phyloP scores from a whole-genome alignment of 2,329 filamentous ascomycete species.

The Drechslera avenae region DNA sequence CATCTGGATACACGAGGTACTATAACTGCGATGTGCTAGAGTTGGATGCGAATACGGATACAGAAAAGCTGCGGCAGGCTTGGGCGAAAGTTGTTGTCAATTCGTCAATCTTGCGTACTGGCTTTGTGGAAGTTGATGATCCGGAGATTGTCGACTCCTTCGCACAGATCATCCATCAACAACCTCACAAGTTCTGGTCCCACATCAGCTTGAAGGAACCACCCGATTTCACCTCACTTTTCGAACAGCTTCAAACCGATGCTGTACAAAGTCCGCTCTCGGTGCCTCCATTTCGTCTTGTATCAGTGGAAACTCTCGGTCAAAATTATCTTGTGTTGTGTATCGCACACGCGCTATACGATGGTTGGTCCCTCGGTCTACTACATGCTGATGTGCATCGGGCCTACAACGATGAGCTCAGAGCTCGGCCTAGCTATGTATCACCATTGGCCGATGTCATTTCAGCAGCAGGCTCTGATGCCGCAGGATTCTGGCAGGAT shows the following conservation, averaged over 20 bases:
- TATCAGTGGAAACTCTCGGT: conserved; percentile 41
- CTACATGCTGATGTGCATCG: conserved; percentile 71
- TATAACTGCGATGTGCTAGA: conserved; percentile 83
- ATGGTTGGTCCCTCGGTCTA: conserved; percentile 80
- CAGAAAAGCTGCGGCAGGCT: conserved; percentile 62
- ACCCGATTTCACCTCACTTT: conserved; percentile 36
- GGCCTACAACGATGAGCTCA: conserved; percentile 62
- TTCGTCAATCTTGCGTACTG: conserved; percentile 76
- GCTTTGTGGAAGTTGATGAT: conserved; percentile 70
- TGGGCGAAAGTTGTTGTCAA: conserved; percentile 64
- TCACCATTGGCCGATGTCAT: conserved; percentile 62
- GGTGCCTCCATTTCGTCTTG: conserved; percentile 45
- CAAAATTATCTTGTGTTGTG: conserved; percentile 65
- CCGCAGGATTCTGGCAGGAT: conserved; percentile 71
- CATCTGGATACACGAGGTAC: conserved; percentile 75
- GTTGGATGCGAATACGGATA: conserved; percentile 61
- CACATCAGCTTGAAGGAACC: conserved; percentile 23
- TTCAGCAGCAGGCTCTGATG: conserved; percentile 53
- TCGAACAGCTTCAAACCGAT: conserved; percentile 48
- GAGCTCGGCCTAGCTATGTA: conserved; percentile 56
- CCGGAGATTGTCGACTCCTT: conserved; percentile 60
- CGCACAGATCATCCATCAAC: conserved; percentile 59
- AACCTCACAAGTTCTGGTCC: conserved; percentile 44
- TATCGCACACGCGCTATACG: conserved; percentile 85
- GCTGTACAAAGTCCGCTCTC: conserved; percentile 8